Conservation (phyloP, 768 basidiomycete genomes). For the Bullera alba region DNA sequence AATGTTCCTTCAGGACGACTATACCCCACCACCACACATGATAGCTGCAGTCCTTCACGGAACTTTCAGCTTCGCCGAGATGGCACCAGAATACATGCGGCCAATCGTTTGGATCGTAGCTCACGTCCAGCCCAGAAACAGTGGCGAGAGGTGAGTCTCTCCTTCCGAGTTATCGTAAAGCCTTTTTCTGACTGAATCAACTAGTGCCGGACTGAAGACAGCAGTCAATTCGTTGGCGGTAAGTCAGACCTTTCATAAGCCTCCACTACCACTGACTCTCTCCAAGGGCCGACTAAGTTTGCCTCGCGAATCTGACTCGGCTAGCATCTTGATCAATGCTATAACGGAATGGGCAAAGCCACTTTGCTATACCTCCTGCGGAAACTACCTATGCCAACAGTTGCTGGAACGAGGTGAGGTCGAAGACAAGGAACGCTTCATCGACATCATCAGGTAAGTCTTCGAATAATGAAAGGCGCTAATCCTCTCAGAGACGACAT, state of each 20-base stretch:
- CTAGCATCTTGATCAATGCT: constrained; percentile 11
- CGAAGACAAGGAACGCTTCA: constrained; percentile 27
- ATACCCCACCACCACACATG: constrained; percentile 8
- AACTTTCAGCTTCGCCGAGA: constrained; percentile 19
- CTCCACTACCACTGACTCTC: neutral
- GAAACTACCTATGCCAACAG: constrained; percentile 44
- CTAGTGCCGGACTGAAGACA: constrained; percentile 25
- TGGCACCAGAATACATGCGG: constrained; percentile 16
- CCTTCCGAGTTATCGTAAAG: neutral
- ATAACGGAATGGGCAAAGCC: constrained; percentile 29
- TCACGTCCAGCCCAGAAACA: constrained; percentile 19
- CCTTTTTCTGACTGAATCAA: neutral
- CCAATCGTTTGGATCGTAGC: constrained; percentile 34
- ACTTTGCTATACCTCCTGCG: constrained; percentile 34
- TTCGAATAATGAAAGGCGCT: neutral
- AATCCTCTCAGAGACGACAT: constrained; percentile 22
- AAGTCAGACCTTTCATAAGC: constrained; percentile 2
- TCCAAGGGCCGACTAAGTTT: constrained; percentile 18
- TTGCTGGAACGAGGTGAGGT: constrained; percentile 31
- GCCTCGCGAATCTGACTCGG: constrained; percentile 4
- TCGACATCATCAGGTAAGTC: constrained; percentile 33
- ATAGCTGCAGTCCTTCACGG: constrained; percentile 14
- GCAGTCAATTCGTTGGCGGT: constrained; percentile 34
- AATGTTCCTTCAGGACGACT: too few species aligned
- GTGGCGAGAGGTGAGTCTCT: constrained; percentile 18